These are phyloP conservation scores for Cicer cuneatum DNA, from an alignment of 306 rosid genomes.

Conservation along the genomic window DNA sequence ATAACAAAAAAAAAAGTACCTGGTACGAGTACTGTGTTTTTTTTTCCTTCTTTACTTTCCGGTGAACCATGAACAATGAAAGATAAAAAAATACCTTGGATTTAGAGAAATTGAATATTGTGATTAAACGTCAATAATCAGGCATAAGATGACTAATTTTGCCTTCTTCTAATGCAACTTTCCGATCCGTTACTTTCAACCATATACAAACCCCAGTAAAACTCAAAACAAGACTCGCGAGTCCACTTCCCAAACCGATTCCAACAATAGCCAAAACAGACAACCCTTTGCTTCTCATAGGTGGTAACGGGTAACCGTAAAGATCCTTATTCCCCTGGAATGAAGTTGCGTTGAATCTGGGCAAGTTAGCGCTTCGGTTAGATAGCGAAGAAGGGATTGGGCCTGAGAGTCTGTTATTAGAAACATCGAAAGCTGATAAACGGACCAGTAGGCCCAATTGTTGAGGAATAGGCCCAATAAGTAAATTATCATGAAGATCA, in stretches of 20 bases:
- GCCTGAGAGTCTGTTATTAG: conserved; percentile 76
- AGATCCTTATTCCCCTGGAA: conserved; percentile 85
- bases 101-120: conserved; percentile 41
- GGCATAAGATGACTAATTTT: conserved; percentile 90
- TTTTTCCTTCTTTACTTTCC: background rate
- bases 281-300: conserved; percentile 61
- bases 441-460: conserved; percentile 81
- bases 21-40: conserved; percentile 30
- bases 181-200: conserved; percentile 82
- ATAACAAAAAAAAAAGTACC: conserved; percentile 50
- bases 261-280: conserved; percentile 91
- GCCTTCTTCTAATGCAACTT: conserved; percentile 77
- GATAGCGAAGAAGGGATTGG: conserved; percentile 71
- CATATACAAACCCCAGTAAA: conserved; percentile 93
- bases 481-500: conserved; percentile 75
- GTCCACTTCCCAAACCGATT: conserved; percentile 94
- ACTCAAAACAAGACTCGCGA: conserved; percentile 82
- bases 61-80: conserved; percentile 43
- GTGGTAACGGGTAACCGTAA: conserved; percentile 88
- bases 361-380: conserved; percentile 70
- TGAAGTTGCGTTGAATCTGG: conserved; percentile 77
- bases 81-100: conserved; percentile 51
- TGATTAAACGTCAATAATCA: conserved; percentile 61
- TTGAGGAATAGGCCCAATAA: conserved; percentile 86
- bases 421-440: conserved; percentile 86